Conservation (phyloP, 2,329 filamentous ascomycete species). For the Pleoardoris graminearum region DNA sequence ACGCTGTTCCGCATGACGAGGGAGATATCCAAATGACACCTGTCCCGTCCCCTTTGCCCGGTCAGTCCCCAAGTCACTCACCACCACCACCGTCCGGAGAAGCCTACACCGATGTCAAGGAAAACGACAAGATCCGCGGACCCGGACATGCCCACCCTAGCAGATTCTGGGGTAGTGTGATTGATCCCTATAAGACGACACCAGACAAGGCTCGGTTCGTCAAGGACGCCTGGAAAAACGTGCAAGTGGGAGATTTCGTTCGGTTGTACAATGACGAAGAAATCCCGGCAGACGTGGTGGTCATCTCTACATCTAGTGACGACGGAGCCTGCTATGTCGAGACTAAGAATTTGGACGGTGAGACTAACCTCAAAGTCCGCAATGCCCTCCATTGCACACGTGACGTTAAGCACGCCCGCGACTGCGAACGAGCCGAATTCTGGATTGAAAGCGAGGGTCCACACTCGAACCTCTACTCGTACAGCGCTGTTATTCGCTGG, state of each 20-base stretch:
- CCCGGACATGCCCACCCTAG: constrained; percentile 27
- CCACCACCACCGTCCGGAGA: constrained; percentile 31
- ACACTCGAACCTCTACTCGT: constrained; percentile 93
- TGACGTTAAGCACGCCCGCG: constrained; percentile 80
- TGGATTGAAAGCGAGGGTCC: constrained; percentile 86
- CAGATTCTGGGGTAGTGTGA: constrained; percentile 67
- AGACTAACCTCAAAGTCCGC: constrained; percentile 95
- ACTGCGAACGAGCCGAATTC: constrained; percentile 90
- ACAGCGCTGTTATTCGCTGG: constrained; percentile 89
- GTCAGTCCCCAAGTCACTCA: constrained; percentile 40
- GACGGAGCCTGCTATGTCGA: constrained; percentile 97
- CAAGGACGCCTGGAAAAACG: constrained; percentile 90
- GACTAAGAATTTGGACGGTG: constrained; percentile 96
- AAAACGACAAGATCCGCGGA: constrained; percentile 32
- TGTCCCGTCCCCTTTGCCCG: constrained; percentile 77
- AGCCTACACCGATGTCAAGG: constrained; percentile 23
- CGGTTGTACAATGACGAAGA: constrained; percentile 96
- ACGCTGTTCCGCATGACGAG: constrained; percentile 53
- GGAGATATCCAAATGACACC: constrained; percentile 92
- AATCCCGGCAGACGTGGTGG: constrained; percentile 88
- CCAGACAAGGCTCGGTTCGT: constrained; percentile 82
- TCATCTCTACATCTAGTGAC: constrained; percentile 88
- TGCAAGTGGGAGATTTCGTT: constrained; percentile 94
- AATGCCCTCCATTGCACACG: constrained; percentile 86
- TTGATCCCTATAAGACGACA: constrained; percentile 70